These are phyloP conservation scores for Marasmius tenuissimus DNA, from an alignment of 1,284 basidiomycete species.

Conservation along the genomic window DNA sequence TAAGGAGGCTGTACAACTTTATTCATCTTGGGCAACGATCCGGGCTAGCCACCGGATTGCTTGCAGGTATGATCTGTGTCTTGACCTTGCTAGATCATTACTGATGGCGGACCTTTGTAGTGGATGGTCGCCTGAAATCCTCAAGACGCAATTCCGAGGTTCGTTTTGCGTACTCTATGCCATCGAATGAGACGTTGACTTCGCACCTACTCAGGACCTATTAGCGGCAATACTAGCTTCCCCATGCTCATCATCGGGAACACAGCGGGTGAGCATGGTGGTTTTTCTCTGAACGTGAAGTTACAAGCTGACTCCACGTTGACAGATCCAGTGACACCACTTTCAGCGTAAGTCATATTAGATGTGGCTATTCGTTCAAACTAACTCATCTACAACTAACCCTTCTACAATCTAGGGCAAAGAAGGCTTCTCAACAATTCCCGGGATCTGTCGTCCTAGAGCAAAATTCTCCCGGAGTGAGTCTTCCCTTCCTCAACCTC, in stretches of 20 bases:
- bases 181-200: background rate
- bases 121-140: slow-evolving; percentile 12
- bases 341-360: background rate
- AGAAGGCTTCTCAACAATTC: slow-evolving; percentile 8
- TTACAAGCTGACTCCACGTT: background rate
- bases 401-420: too few relatives aligned
- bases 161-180: background rate
- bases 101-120: too few relatives aligned
- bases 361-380: background rate
- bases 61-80: slow-evolving; percentile 3
- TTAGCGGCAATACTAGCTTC: slow-evolving; percentile 13
- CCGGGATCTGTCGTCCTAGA: slow-evolving; percentile 14
- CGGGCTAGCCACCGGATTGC: slow-evolving; percentile 9
- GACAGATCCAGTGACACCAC: slow-evolving; percentile 10
- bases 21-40: slow-evolving; percentile 9
- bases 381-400: background rate
- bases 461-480: slow-evolving; percentile 14
- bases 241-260: slow-evolving; percentile 14
- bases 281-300: background rate
- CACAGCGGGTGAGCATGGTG: slow-evolving; percentile 8
- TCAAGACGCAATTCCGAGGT: slow-evolving; percentile 16
- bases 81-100: background rate
- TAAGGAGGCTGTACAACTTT: background rate
- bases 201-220: slow-evolving; percentile 4
- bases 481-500: background rate